Evolutionary conservation across 2,329 filamentous ascomycete species (phyloP), one percentile per base, ranked within the genome.

Genomic region (Didymella exigua): DNA sequence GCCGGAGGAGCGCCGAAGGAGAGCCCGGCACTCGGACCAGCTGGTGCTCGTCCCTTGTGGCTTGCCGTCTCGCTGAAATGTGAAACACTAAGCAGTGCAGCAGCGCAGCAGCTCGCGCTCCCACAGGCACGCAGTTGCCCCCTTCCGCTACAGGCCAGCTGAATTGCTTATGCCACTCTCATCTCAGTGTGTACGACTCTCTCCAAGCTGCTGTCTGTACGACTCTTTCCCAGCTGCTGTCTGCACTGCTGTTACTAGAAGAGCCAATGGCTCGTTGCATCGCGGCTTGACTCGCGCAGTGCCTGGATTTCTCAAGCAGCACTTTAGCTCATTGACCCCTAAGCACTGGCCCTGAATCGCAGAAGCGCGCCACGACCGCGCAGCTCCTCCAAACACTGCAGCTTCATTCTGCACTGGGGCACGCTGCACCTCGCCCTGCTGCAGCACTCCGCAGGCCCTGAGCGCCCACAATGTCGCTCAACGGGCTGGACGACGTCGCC

Each of bases 401-500:
- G 34, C 45, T 36, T 16, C 37, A 21, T 21, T 30, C 40, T 40
- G 41, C 46, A 41, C 52, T 41, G 46, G 24, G 52, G 34, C n/a
- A 40, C 43, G 53, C 53, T 51, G 47, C 43, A 42, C 53, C 19
- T 37, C 33, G 38, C 45, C 36, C 45, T 30, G 44, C 56, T 56
- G 56, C 52, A 42, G 52, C 47, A n/a, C 43, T n/a, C 48, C 36
- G 45, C 40, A 45, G 46, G 41, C 46, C 46, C 49, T 26, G 41
- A 40, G 48, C 40, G 30, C 52, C 42, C 54, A 66, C 45, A 56
- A 98, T 98, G 93, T 97, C 93, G 82, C 83, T 98, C 77, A 96
- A 96, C 86, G 95, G 95, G 63, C 83, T 98, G 78, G 93, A 97
- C 80, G 84, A 86, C 79, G 80, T 84, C 66, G 84, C 86, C 72